Evolutionary conservation across 2,329 filamentous ascomycete genomes (phyloP).

Genomic region (Epichloe aotearoae): DNA sequence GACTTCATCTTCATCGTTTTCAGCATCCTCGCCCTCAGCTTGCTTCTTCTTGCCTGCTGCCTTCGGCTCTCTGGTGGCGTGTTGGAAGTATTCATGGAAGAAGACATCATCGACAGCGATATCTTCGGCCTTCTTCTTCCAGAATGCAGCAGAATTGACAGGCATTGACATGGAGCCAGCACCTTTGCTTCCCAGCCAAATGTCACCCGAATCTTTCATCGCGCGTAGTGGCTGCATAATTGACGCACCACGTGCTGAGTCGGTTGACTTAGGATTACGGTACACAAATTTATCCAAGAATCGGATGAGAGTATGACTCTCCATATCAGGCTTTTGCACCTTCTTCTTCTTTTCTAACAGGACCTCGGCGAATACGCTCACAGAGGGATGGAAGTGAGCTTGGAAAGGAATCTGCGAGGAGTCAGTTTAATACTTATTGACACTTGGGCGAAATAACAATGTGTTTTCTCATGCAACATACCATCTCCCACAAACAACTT

Average conservation of each 20-base stretch:
- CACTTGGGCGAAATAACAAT: neutral
- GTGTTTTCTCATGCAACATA: conserved; percentile 27
- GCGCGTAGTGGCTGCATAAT: conserved; percentile 86
- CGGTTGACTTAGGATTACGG: conserved; percentile 69
- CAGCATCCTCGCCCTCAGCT: conserved; percentile 34
- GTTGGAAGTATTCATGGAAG: conserved; percentile 94
- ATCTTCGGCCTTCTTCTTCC: conserved; percentile 78
- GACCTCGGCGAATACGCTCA: conserved; percentile 66
- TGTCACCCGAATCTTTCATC: conserved; percentile 39
- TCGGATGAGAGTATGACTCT: conserved; percentile 80
- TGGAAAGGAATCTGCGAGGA: conserved; percentile 20
- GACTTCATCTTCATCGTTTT: conserved; percentile 63
- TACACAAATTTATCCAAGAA: conserved; percentile 99
- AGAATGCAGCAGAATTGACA: conserved; percentile 82
- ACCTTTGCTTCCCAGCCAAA: conserved; percentile 40
- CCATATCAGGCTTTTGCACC: conserved; percentile 79
- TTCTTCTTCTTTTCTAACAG: conserved; percentile 57
- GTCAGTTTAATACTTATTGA: neutral
- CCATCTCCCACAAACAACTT: conserved; percentile 85
- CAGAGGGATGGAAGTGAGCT: conserved; percentile 84
- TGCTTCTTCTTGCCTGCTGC: conserved; percentile 34
- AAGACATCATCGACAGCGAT: conserved; percentile 88
- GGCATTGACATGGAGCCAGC: conserved; percentile 22
- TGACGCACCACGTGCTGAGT: conserved; percentile 59
- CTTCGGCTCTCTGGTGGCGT: conserved; percentile 50